Evolutionary conservation across 1,284 basidiomycete species (phyloP), one percentile per base, ranked within the genome.

Genomic region (Puccinia coronata): DNA sequence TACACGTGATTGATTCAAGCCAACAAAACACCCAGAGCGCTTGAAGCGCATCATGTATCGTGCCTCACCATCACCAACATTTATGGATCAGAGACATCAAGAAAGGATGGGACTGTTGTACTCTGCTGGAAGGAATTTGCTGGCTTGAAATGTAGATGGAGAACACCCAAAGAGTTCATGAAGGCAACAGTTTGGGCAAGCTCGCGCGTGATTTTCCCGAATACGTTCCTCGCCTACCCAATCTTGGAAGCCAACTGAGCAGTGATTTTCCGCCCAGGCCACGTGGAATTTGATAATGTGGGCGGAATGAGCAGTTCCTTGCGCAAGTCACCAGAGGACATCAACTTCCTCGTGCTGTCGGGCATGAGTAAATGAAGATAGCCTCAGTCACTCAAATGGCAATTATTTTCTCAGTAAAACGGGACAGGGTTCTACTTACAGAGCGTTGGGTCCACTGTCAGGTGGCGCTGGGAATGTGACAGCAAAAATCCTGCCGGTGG

Each of bases 111-210:
- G 5, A 34, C 39, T 23, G 28, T 51, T 36, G 70, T 63, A n/a
- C n/a, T 1, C n/a, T 39, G 36, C n/a, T 55, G n/a, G 85, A 99
- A 95, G 80, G 99, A 92, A 86, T 99, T 99, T 80, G 94, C 96
- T 16, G 97, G 97, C 88, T 99, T 99, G 84, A 99, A 89, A 87
- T 99, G 97, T 79, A 99, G 90, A 87, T 99, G 97, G 77, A 99
- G 92, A 73, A 98, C 92, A 75, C 92, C 92, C 78, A 91, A 90
- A 81, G 90, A 89, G 87, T 99, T 97, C 82, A 99, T 93, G 87
- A 96, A 96, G 82, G 90, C 89, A 82, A 99, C 89, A 83, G 96
- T 87, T 5, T 85, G 84, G 84, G 91, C 91, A 81, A 99, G 89
- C 86, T 99, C 97, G 59, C 92, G 91, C 80, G 96, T 89, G 84